phyloP scores from a whole-genome alignment of 805 yeast genomes.

The Barnettozyma siamensis region DNA sequence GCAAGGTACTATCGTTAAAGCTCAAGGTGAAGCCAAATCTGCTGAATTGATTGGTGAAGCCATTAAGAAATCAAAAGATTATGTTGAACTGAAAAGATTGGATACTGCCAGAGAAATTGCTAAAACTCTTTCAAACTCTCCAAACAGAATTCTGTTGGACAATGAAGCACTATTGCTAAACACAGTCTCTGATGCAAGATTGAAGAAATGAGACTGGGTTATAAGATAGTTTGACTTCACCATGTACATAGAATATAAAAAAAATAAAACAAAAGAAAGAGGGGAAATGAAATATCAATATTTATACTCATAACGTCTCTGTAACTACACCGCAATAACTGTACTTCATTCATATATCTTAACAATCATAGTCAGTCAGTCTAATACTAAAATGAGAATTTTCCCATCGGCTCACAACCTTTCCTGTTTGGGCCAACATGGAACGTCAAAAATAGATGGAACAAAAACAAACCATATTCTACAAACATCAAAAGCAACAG shows the following conservation, averaged over 20 bases:
- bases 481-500: neutral
- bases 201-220: constrained; percentile 20
- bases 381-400: too few relatives aligned
- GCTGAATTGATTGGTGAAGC: constrained; percentile 99
- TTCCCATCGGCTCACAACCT: neutral
- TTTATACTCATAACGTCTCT: too few relatives aligned
- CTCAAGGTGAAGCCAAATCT: constrained; percentile 97
- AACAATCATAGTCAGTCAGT: too few relatives aligned
- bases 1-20: constrained; percentile 93
- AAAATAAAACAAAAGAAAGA: too few relatives aligned
- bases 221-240: neutral
- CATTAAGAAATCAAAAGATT: constrained; percentile 91
- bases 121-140: constrained; percentile 72
- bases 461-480: neutral
- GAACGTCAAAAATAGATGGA: neutral
- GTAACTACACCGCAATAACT: too few relatives aligned
- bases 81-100: constrained; percentile 92
- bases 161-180: constrained; percentile 88
- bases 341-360: too few relatives aligned
- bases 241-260: constrained; percentile 2
- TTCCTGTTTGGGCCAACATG: neutral
- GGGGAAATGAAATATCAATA: too few relatives aligned
- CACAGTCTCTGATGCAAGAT: constrained; percentile 75
- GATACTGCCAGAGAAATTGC: constrained; percentile 98
- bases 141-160: constrained; percentile 87